Evolutionary conservation across 129 eudicot species (phyloP).

Genomic region (Silybum marianum): DNA sequence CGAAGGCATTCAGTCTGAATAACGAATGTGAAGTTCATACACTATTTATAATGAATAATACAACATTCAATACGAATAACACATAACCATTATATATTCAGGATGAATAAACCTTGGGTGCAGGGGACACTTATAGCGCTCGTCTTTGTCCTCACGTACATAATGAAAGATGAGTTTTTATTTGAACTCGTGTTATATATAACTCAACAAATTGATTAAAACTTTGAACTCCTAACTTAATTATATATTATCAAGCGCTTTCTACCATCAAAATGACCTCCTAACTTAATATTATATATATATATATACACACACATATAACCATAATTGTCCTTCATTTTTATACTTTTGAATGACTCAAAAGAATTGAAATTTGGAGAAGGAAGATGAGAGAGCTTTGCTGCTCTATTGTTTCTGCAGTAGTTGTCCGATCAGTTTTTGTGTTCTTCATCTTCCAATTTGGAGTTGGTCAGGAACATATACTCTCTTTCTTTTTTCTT

Average conservation of each 20-base stretch:
- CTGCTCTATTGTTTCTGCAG: constrained; percentile 15
- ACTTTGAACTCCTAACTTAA: not conserved
- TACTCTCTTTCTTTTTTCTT: not conserved
- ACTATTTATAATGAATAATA: too few relatives aligned
- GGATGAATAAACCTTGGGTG: too few relatives aligned
- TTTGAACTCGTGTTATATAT: too few relatives aligned
- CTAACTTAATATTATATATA: not conserved
- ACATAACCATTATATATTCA: too few relatives aligned
- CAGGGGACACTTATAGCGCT: too few relatives aligned
- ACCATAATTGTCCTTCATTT: not conserved
- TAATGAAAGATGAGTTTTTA: too few relatives aligned
- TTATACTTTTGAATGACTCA: not conserved
- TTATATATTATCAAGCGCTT: not conserved
- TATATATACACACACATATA: not conserved
- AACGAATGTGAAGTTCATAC: too few relatives aligned
- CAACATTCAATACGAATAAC: too few relatives aligned
- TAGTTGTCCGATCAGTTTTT: constrained; percentile 8
- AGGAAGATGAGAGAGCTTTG: constrained; percentile 26
- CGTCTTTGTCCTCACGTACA: too few relatives aligned
- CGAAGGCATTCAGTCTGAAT: too few relatives aligned
- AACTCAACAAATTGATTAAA: not conserved
- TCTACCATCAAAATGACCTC: not conserved
- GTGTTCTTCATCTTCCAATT: constrained; percentile 14
- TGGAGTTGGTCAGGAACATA: constrained; percentile 25
- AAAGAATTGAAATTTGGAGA: not conserved